Evolutionary conservation across 176 grass and related monocot species (phyloP).

Genomic region (Carex parvula): DNA sequence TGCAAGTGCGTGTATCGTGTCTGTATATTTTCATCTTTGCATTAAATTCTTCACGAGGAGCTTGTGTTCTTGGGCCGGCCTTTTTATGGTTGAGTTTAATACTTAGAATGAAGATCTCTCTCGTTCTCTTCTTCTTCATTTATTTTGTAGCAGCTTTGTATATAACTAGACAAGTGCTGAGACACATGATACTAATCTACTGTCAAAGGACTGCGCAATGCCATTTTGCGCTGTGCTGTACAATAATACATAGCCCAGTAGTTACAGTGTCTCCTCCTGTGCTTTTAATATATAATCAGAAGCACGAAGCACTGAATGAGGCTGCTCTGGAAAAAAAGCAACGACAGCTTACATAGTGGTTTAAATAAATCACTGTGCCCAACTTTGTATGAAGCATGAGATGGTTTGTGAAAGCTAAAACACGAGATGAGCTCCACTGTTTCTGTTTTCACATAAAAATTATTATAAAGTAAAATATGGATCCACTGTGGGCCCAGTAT

Average conservation of each 20-base stretch:
- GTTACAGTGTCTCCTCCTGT: neutral
- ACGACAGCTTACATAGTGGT: slow-evolving; percentile 7
- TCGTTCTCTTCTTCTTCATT: neutral
- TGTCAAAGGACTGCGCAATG: neutral
- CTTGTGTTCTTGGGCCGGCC: slow-evolving; percentile 15
- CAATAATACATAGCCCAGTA: neutral
- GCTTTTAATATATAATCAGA: neutral
- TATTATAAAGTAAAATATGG: neutral
- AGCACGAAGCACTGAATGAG: neutral
- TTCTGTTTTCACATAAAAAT: neutral
- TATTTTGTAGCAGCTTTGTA: neutral
- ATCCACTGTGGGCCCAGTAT: neutral
- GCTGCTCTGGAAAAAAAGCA: slow-evolving; percentile 1
- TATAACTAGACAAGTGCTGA: neutral
- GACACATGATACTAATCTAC: neutral
- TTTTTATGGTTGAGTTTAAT: neutral
- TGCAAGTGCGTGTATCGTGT: neutral
- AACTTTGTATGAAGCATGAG: neutral
- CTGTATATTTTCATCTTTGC: slow-evolving; percentile 12
- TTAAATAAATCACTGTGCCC: neutral
- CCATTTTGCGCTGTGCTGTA: neutral
- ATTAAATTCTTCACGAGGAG: slow-evolving; percentile 31
- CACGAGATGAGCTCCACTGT: neutral
- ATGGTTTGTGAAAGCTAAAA: neutral
- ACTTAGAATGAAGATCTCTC: neutral